Conservation (phyloP, 768 basidiomycete genomes). For the Nidularia pulvinata region DNA sequence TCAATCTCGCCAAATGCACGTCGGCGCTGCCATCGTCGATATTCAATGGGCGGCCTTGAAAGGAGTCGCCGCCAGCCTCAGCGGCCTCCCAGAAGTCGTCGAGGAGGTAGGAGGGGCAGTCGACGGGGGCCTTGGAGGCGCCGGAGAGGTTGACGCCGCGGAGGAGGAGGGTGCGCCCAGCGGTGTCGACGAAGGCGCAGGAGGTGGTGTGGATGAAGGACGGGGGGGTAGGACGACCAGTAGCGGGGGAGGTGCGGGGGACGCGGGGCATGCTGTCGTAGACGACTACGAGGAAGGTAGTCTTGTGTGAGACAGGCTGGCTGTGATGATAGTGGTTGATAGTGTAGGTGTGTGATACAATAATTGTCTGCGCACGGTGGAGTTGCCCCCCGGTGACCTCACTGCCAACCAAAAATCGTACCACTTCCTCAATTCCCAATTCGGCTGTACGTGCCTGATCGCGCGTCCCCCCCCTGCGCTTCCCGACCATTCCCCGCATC, state of each 20-base stretch:
- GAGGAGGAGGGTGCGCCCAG: slow-evolving; percentile 77
- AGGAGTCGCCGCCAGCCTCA: slow-evolving; percentile 67
- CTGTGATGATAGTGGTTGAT: too few species aligned
- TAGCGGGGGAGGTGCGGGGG: slow-evolving; percentile 58
- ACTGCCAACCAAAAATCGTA: too few species aligned
- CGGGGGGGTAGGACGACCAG: slow-evolving; percentile 43
- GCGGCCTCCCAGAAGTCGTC: slow-evolving; percentile 85
- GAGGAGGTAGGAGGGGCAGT: slow-evolving; percentile 63
- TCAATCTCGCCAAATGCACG: slow-evolving; percentile 81
- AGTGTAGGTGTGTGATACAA: too few species aligned
- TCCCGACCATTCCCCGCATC: too few species aligned
- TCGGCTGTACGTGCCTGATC: too few species aligned
- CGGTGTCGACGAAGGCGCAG: slow-evolving; percentile 71
- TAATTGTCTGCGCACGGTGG: too few species aligned
- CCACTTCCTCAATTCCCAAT: too few species aligned
- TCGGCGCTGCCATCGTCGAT: slow-evolving; percentile 87
- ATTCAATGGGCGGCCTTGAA: slow-evolving; percentile 77
- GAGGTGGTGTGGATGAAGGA: slow-evolving; percentile 67
- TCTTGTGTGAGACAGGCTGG: too few species aligned
- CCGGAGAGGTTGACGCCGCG: slow-evolving; percentile 95
- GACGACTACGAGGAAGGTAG: too few species aligned
- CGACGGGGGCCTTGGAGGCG: slow-evolving; percentile 81
- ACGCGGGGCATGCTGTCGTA: slow-evolving; percentile 62
- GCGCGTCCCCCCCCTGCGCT: too few species aligned
- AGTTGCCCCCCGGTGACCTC: too few species aligned